Base-by-base conservation (phyloP, 2,329 filamentous ascomycete species). In the Colletotrichum neosansevieriae region DNA sequence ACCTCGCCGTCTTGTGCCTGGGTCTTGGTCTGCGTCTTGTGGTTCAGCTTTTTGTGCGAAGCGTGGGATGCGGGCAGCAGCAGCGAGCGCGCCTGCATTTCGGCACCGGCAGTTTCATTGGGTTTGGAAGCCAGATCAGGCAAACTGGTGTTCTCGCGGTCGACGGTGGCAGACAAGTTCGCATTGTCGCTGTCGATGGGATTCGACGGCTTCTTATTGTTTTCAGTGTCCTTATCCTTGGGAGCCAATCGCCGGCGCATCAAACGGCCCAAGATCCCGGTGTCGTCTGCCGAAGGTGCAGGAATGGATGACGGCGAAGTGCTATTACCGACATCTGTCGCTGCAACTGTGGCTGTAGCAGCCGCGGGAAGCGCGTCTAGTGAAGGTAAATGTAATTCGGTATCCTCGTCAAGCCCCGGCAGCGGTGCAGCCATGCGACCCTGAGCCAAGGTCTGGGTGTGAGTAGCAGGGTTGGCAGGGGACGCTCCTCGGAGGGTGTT, bases 401-500 rank as follows among this genome's bases (percentile, higher is more conserved):
- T 38, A 34, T 66, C 51, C 36, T 69, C 61, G n/a, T 69, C 61
- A 4, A 69, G 42, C 34, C 42, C 66, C 50, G 61, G 61, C 47
- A 69, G 61, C 40, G 66, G 54, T 51, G 62, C 62, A 32, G 32
- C 66, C 24, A 60, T 40, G 53, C 53, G 42, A 66, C 61, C 66
- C 49, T 66, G 62, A n/a, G 24, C 56, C 24, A 58, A 61, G 47
- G 38, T n/a, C 29, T 50, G 50, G 63, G 38, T 21, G 36, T 15
- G 34, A 15, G 19, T 34, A 21, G 34, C 45, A 53, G 58, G 58
- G 47, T 61, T 34, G 58, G 58, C 66, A 49, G 40, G 24, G 59
- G 49, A 45, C 17, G 6, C 29, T 47, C 53, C 53, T 24, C 61
- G 49, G 11, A 66, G 34, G 47, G 66, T 69, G 56, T 69, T 69